Base-by-base conservation (phyloP, 2,329 filamentous ascomycete species). In the Cladosporium sp. region DNA sequence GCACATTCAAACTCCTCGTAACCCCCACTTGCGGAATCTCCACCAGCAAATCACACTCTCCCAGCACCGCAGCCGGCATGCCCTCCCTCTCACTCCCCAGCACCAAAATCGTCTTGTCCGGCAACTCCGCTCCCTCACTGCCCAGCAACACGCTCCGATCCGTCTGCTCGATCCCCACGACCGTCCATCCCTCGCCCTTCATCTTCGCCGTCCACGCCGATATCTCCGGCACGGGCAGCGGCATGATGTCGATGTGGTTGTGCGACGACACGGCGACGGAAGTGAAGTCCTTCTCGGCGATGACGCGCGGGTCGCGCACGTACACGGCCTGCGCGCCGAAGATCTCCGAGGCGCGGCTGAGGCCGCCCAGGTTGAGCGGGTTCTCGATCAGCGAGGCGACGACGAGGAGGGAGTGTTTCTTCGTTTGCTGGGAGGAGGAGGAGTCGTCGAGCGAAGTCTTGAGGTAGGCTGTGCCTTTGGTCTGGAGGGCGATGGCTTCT, bases 111-210 rank as follows among this genome's bases (percentile, higher is more conserved):
- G 72, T 73, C 65, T 76, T 76, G 63, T 73, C 69, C 6, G 76
- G 74, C 67, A 78, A 57, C 4, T 78, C 67, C 66, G 74, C 70
- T 26, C 65, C 68, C 35, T 71, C 67, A 1, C 73, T 71, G 0
- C 82, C 82, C 2, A 85, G 70, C 33, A 84, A 70, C 0, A 80
- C 74, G 60, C 79, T 82, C 1, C 79, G 76, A 71, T 85, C 82
- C 21, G 83, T 85, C 74, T 85, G 83, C 72, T 85, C 83, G 10
- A 85, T 80, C 0, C 82, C 83, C 3, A 85, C 80, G n/a, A 84
- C 76, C n/a, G 74, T 76, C 64, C 80, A 85, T 0, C 83, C 83
- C 57, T 81, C 77, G n/a, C 70, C 72, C 68, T 81, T 81, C 71
- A 78, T 78, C 18, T 70, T 69, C 0, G 74, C 70, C 5, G 85